Evolutionary conservation across 2,329 filamentous ascomycete genomes (phyloP).

Genomic region (Annulohypoxylon truncatum): DNA sequence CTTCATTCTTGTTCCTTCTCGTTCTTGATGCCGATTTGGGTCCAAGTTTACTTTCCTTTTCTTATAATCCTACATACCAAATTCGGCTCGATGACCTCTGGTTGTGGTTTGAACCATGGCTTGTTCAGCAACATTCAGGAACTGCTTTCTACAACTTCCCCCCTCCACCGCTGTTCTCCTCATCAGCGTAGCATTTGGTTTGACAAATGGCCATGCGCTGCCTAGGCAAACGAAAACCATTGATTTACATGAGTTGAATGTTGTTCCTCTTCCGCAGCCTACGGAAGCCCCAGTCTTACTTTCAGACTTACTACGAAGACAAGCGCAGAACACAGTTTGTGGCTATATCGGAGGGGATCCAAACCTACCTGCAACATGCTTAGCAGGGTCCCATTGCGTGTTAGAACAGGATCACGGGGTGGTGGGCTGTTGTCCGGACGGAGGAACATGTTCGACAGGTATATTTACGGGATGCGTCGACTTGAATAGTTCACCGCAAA

Average conservation of each 20-base stretch:
- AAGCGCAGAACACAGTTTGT: constrained; percentile 64
- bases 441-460: constrained; percentile 62
- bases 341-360: constrained; percentile 67
- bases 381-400: constrained; percentile 68
- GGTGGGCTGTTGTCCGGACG: constrained; percentile 69
- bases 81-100: constrained; percentile 14
- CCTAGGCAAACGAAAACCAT: constrained; percentile 56
- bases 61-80: constrained; percentile 9
- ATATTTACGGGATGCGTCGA: constrained; percentile 70
- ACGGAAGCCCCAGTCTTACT: constrained; percentile 56
- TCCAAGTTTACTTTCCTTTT: constrained; percentile 24
- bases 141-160: constrained; percentile 53
- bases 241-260: constrained; percentile 53
- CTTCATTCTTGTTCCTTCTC: constrained; percentile 28
- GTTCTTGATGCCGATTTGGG: constrained; percentile 36
- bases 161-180: constrained; percentile 51
- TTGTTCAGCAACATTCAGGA: constrained; percentile 48
- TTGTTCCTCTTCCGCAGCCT: constrained; percentile 56
- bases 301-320: constrained; percentile 54
- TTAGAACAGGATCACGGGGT: constrained; percentile 61
- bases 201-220: constrained; percentile 54
- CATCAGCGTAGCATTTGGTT: constrained; percentile 50
- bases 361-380: constrained; percentile 66
- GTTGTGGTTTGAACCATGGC: constrained; percentile 46
- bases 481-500: constrained; percentile 60